phyloP scores from a whole-genome alignment of 345 rosid species.

The Fremontodendron californicum region DNA sequence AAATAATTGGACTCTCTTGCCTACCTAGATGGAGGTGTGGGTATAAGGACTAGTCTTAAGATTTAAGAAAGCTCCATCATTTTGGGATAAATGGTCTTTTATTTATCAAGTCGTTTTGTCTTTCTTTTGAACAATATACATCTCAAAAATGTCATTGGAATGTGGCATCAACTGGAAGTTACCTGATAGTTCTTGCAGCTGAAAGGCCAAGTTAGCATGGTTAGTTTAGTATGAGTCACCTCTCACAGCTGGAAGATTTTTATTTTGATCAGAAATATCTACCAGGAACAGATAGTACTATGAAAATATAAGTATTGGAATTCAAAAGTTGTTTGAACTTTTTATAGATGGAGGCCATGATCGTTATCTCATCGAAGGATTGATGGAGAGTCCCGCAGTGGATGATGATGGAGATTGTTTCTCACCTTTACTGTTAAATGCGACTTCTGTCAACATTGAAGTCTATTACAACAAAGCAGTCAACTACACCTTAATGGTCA shows the following conservation, averaged over 20 bases:
- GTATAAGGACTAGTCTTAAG: neutral
- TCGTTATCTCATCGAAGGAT: slow-evolving; percentile 75
- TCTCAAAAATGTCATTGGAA: neutral
- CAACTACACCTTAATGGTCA: slow-evolving; percentile 96
- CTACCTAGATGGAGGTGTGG: neutral
- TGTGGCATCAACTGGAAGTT: neutral
- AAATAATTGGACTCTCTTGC: neutral
- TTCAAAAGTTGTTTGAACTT: slow-evolving; percentile 11
- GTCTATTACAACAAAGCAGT: slow-evolving; percentile 98
- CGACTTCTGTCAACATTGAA: slow-evolving; percentile 90
- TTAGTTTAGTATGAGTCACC: neutral
- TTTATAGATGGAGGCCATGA: slow-evolving; percentile 70
- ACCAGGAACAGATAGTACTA: neutral
- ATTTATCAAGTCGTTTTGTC: neutral
- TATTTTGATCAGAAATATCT: slow-evolving; percentile 4
- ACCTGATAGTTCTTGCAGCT: neutral
- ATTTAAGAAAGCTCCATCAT: neutral
- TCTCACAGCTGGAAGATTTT: neutral
- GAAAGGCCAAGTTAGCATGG: neutral
- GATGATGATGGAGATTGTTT: slow-evolving; percentile 94
- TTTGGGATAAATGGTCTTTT: neutral
- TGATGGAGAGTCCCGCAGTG: slow-evolving; percentile 92
- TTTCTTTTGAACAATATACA: neutral
- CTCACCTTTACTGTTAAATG: slow-evolving; percentile 74
- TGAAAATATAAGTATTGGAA: neutral